Conservation (phyloP, 1,284 basidiomycete species). For the Gymnopus androsaceus region DNA sequence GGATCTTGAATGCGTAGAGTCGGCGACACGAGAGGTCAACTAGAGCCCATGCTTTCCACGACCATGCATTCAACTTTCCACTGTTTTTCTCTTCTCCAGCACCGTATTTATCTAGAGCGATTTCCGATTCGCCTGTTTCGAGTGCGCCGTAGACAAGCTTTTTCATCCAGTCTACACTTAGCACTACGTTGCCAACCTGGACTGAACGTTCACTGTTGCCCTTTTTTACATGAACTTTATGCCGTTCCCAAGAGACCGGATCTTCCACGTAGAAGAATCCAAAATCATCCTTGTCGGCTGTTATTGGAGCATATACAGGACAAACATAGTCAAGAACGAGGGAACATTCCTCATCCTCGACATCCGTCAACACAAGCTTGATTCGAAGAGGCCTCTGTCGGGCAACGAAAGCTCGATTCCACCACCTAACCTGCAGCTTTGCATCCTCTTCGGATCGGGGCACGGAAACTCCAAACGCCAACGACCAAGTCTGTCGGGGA, state of each 20-base stretch:
- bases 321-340: slow-evolving; percentile 39
- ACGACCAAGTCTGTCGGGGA: slow-evolving; percentile 31
- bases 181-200: slow-evolving; percentile 22
- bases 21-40: slow-evolving; percentile 38
- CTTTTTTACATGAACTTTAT: slow-evolving; percentile 26
- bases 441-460: slow-evolving; percentile 34
- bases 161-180: slow-evolving; percentile 29
- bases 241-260: slow-evolving; percentile 24
- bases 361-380: slow-evolving; percentile 33
- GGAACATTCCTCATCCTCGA: slow-evolving; percentile 36
- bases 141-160: slow-evolving; percentile 35
- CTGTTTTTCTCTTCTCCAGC: slow-evolving; percentile 30
- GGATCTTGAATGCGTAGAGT: slow-evolving; percentile 42
- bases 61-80: slow-evolving; percentile 28
- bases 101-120: slow-evolving; percentile 33
- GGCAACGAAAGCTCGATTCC: slow-evolving; percentile 32
- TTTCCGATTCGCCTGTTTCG: slow-evolving; percentile 36
- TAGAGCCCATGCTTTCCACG: slow-evolving; percentile 39
- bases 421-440: slow-evolving; percentile 29
- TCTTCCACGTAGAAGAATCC: slow-evolving; percentile 39
- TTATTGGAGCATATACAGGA: slow-evolving; percentile 28
- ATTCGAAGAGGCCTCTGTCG: slow-evolving; percentile 34
- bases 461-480: slow-evolving; percentile 30
- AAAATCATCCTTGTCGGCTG: slow-evolving; percentile 27
- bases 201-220: slow-evolving; percentile 18